Evolutionary conservation across 1,139 yeast species (phyloP).

Genomic region (Kodamaea ohmeri): DNA sequence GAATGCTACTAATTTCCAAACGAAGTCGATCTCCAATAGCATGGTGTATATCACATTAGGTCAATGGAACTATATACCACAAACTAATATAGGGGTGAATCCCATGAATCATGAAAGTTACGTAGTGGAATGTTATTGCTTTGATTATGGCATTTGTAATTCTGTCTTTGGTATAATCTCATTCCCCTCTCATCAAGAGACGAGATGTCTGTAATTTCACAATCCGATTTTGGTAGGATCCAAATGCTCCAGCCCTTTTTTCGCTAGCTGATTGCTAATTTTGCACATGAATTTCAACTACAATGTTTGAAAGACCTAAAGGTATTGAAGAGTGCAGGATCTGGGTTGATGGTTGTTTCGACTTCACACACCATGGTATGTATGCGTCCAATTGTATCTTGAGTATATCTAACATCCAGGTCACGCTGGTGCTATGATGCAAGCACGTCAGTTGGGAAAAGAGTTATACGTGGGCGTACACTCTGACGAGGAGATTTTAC

Average conservation of each 20-base stretch:
- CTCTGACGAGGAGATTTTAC: slow-evolving; percentile 78
- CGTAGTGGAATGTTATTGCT: no score
- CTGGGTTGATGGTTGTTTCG: slow-evolving; percentile 98
- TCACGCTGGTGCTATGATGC: slow-evolving; percentile 94
- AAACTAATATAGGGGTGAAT: no score
- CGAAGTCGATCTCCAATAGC: no score
- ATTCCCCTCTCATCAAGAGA: no score
- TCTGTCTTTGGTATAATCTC: no score
- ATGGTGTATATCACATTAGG: no score
- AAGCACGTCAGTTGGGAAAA: slow-evolving; percentile 77
- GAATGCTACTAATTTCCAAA: no score
- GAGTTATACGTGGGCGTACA: slow-evolving; percentile 87
- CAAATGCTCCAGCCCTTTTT: neutral
- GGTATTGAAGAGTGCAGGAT: slow-evolving; percentile 49
- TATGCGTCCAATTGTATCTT: slow-evolving; percentile 10
- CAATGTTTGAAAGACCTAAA: slow-evolving; percentile 43
- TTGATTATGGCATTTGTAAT: no score
- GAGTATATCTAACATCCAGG: slow-evolving; percentile 34
- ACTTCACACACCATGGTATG: slow-evolving; percentile 92
- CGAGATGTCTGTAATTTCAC: no score
- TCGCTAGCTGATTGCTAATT: neutral
- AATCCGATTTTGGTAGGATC: no score
- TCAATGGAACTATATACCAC: no score
- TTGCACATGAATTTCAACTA: slow-evolving; percentile 1
- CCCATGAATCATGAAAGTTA: no score